Evolutionary conservation across 371 early-diverging fungal species (phyloP), one percentile per base, ranked within the genome.

Genomic region (Zychaea mexicana): DNA sequence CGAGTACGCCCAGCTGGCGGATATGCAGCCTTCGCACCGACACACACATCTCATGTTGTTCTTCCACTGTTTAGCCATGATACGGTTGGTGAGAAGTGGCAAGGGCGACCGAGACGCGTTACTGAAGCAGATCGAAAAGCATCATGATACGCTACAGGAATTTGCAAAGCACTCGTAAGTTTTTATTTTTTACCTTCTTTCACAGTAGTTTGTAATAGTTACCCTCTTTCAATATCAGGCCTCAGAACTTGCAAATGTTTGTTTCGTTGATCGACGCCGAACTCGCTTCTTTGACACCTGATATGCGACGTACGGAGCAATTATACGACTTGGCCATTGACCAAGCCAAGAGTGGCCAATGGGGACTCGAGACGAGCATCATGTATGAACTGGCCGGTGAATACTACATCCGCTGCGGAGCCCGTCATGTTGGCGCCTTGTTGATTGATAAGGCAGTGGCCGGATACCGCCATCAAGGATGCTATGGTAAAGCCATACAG

Each of bases 231-330:
- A n/a, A n/a, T n/a, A n/a, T n/a, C 31, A 65, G 54, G 56, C 72
- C 72, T 39, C 56, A 60, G 45, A 80, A 77, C 26, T 57, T 77
- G 12, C 64, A 68, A 24, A 72, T 76, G 74, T 65, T 70, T 60
- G 65, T 75, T 9, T 66, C 70, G 26, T 61, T 68, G 15, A 73
- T 80, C 21, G 76, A 81, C 60, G 82, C 82, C n/a, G 82, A 81
- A 45, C 52, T 81, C 3, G 69, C 79, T 13, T 64, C 72, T 5
- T 56, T 81, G 24, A 61, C 68, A 0, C 19, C 39, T 1, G 62
- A 81, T 7, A 61, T 71, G 3, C 45, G 56, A 3, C 52, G 56
- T 13, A 68, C 79, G 0, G 77, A 76, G 36, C 61, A 69, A 22
- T 36, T 73, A 5, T 82, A 73, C 32, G 78, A 82, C 30, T 49